These are phyloP conservation scores for Albugo candida DNA, from an alignment of 352 stramenopile genomes.

Conservation along the genomic window DNA sequence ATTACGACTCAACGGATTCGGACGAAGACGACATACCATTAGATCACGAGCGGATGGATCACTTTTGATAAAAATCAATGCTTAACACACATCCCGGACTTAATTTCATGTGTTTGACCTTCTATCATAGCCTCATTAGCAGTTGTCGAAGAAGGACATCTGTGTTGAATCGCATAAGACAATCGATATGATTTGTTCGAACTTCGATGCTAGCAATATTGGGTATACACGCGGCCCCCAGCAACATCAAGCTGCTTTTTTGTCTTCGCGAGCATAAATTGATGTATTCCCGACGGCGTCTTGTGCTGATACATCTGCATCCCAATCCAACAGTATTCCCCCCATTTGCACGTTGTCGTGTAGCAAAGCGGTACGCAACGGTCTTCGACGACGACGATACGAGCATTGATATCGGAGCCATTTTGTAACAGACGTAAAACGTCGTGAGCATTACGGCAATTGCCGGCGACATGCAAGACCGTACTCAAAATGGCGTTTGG, in stretches of 20 bases:
- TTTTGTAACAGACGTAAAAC: conserved; percentile 74
- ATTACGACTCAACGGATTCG: too few relatives aligned
- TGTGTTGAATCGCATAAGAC: conserved; percentile 60
- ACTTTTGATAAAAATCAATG: too few relatives aligned
- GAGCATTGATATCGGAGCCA: conserved; percentile 68
- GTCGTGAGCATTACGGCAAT: conserved; percentile 74
- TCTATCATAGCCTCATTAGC: too few relatives aligned
- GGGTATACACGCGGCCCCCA: conserved; percentile 58
- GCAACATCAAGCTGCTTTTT: conserved; percentile 56
- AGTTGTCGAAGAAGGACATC: conserved; percentile 70
- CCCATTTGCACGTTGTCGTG: conserved; percentile 71
- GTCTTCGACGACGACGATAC: conserved; percentile 49
- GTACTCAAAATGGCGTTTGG: conserved; percentile 91
- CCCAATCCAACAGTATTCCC: conserved; percentile 59
- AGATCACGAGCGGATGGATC: too few relatives aligned
- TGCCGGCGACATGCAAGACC: conserved; percentile 67
- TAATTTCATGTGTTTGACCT: too few relatives aligned
- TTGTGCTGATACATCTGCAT: conserved; percentile 53
- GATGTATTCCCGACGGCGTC: conserved; percentile 73
- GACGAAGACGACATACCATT: too few relatives aligned
- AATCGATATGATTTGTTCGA: conserved; percentile 49
- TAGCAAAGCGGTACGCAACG: conserved; percentile 59
- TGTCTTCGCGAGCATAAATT: conserved; percentile 56
- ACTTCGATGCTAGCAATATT: conserved; percentile 71
- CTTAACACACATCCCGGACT: too few relatives aligned